A percentile compares a stretch with the other conserved stretches of the same genome.
Evolutionary conservation across 805 yeast species (phyloP).

Genomic region (Cyberlindnera saturnus): DNA sequence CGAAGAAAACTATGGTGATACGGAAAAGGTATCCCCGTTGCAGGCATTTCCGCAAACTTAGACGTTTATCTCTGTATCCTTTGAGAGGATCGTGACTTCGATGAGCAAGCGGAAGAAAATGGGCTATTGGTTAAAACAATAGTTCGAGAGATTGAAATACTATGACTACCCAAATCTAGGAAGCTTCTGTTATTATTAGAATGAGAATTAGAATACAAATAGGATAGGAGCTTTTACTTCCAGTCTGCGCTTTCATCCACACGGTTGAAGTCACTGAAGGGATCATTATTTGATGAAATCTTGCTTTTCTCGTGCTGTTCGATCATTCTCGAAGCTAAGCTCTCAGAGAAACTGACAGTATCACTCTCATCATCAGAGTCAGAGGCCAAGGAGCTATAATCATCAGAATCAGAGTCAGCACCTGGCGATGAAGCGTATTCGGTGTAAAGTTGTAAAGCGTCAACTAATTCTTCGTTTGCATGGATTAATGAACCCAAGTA

Average conservation of each 20-base stretch:
- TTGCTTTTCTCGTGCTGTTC: constrained; percentile 19
- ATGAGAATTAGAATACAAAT: no score
- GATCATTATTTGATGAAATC: constrained; percentile 31
- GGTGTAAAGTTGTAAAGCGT: constrained; percentile 65
- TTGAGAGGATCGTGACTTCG: no score
- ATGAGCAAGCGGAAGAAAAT: no score
- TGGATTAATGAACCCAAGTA: constrained; percentile 80
- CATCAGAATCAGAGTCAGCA: constrained; percentile 29
- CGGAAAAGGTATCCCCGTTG: no score
- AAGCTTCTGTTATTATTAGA: no score
- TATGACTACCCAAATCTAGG: no score
- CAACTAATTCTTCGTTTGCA: constrained; percentile 87
- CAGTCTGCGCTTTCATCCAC: constrained; percentile 22
- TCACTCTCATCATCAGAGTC: constrained; percentile 32
- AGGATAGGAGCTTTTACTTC: constrained; percentile 7
- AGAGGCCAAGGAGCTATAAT: background rate
- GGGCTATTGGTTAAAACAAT: no score
- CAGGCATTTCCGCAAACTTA: no score
- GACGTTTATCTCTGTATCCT: no score
- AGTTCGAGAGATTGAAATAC: no score
- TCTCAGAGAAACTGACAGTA: constrained; percentile 19
- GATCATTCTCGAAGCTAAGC: constrained; percentile 24
- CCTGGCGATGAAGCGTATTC: constrained; percentile 37
- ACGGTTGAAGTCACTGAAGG: constrained; percentile 47
- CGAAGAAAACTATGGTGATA: no score